phyloP scores from a whole-genome alignment of 108 stramenopile genomes.

The Cyclostephanos tholiformis region DNA sequence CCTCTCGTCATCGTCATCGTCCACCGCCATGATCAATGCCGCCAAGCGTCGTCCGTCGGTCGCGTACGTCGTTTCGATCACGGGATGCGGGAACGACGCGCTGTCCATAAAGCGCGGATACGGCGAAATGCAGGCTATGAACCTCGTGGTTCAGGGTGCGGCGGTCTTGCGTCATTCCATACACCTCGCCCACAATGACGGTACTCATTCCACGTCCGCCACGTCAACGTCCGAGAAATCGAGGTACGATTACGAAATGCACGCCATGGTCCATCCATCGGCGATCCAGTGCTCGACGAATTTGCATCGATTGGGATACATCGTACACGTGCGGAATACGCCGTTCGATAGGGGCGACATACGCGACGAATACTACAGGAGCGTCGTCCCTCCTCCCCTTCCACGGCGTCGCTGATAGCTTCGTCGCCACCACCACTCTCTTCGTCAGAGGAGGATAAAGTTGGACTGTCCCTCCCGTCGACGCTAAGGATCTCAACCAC shows the following conservation, averaged over 20 bases:
- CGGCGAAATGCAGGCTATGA: conserved; percentile 32
- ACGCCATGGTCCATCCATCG: conserved; percentile 68
- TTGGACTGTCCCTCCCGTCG: too few species aligned
- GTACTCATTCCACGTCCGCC: neutral
- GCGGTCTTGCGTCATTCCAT: conserved; percentile 74
- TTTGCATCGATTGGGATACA: conserved; percentile 51
- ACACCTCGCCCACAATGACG: conserved; percentile 47
- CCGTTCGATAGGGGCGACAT: conserved; percentile 53
- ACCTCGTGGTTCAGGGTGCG: conserved; percentile 49
- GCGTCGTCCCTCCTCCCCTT: too few species aligned
- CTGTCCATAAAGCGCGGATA: conserved; percentile 3
- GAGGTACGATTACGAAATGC: conserved; percentile 64
- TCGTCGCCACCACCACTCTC: too few species aligned
- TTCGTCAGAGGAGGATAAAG: too few species aligned
- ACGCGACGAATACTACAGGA: conserved; percentile 14
- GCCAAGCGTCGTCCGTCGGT: conserved; percentile 36
- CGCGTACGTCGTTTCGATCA: conserved; percentile 74
- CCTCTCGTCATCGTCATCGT: too few species aligned
- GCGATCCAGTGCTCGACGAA: conserved; percentile 40
- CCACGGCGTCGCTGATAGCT: too few species aligned
- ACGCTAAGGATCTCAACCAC: too few species aligned
- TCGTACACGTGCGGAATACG: conserved; percentile 49
- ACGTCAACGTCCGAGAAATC: neutral
- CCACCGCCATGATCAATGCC: too few species aligned
- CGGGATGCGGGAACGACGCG: conserved; percentile 48